phyloP scores from a whole-genome alignment of 768 basidiomycete species.

The Russula sp. region DNA sequence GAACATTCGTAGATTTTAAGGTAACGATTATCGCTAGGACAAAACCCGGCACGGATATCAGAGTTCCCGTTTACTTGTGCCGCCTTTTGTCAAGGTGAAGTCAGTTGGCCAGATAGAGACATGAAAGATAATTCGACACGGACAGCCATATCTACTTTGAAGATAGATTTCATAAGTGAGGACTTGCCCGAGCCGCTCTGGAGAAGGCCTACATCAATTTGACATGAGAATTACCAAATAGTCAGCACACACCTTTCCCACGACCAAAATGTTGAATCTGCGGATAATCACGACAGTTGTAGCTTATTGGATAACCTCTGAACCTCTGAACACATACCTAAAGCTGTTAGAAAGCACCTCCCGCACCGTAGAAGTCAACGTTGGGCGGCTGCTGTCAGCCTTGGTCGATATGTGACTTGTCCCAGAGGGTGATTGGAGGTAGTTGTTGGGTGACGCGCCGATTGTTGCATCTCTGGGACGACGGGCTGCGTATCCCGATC shows the following conservation, averaged over 20 bases:
- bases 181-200: constrained; percentile 12
- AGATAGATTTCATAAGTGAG: background rate
- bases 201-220: background rate
- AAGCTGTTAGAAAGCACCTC: background rate
- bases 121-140: background rate
- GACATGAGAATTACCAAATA: no score
- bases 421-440: background rate
- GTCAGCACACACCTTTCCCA: background rate
- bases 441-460: no score
- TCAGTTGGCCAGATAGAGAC: background rate
- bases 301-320: background rate
- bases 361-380: background rate
- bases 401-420: background rate
- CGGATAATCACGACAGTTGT: background rate
- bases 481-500: no score
- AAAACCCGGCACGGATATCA: background rate
- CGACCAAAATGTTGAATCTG: constrained; percentile 14
- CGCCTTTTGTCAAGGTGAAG: background rate
- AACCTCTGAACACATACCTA: background rate
- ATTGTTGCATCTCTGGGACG: no score
- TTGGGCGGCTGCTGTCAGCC: background rate
- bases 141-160: constrained; percentile 9
- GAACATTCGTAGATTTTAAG: constrained; percentile 1
- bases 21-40: background rate
- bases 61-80: background rate